These are phyloP conservation scores for Calocybe cyanea DNA, from an alignment of 768 basidiomycete species.

Conservation along the genomic window DNA sequence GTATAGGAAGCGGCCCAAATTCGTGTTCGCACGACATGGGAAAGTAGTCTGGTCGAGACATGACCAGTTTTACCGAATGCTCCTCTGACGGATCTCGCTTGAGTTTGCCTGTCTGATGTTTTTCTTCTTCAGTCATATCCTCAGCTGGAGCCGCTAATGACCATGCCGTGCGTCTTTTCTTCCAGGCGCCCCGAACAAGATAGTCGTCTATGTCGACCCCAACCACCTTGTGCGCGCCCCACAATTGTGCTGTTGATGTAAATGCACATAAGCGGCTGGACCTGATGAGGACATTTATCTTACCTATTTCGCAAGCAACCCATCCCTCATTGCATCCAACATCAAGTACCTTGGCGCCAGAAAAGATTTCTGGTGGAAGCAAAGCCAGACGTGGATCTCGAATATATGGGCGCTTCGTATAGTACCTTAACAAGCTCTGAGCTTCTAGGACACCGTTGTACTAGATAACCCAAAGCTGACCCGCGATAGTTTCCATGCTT, in stretches of 20 bases:
- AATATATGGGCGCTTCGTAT: slow-evolving; percentile 62
- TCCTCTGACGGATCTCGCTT: slow-evolving; percentile 16
- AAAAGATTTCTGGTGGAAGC: slow-evolving; percentile 52
- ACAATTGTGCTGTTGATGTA: slow-evolving; percentile 53
- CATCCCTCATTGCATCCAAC: slow-evolving; percentile 86
- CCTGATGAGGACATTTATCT: slow-evolving; percentile 5
- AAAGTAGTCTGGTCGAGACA: slow-evolving; percentile 51
- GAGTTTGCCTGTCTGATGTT: slow-evolving; percentile 16
- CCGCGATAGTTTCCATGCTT: slow-evolving; percentile 75
- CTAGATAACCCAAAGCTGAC: slow-evolving; percentile 28
- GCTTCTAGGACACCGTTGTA: too few relatives aligned
- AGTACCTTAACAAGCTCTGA: slow-evolving; percentile 47
- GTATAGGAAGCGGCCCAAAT: slow-evolving; percentile 72
- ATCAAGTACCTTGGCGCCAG: slow-evolving; percentile 64
- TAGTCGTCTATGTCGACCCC: slow-evolving; percentile 85
- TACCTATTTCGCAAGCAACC: slow-evolving; percentile 86
- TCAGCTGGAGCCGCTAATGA: slow-evolving; percentile 50
- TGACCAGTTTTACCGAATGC: neutral
- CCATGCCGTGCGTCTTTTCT: slow-evolving; percentile 66
- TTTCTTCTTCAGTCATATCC: neutral
- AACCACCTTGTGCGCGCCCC: slow-evolving; percentile 60
- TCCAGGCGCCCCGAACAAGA: slow-evolving; percentile 75
- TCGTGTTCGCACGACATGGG: slow-evolving; percentile 74
- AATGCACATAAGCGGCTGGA: neutral
- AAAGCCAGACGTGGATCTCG: slow-evolving; percentile 64